A percentile compares a stretch with the other conserved stretches of the same genome.
Conservation (phyloP, 768 basidiomycete species). For the Strobilomyces dryophilus region DNA sequence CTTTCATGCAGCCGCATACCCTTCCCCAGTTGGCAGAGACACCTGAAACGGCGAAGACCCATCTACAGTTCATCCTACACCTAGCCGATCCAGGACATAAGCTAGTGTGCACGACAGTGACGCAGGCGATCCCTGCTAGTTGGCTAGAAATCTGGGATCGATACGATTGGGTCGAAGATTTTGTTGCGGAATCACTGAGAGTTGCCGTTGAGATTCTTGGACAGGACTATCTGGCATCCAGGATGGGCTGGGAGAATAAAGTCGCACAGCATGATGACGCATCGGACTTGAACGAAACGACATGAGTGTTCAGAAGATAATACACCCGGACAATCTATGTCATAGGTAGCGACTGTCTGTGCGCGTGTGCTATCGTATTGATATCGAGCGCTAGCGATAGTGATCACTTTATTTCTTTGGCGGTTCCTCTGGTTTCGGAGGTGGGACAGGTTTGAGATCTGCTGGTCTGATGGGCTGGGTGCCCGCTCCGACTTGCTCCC, state of each 20-base stretch:
- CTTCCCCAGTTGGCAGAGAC: conserved; percentile 33
- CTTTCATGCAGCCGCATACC: conserved; percentile 60
- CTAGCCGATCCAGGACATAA: conserved; percentile 77
- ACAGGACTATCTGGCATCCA: conserved; percentile 82
- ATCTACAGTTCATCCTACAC: conserved; percentile 62
- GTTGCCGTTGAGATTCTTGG: conserved; percentile 87
- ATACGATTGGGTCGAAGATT: conserved; percentile 95
- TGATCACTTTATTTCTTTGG: conserved; percentile 61
- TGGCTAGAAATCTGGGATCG: conserved; percentile 92
- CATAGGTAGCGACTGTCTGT: conserved; percentile 4
- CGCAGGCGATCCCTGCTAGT: conserved; percentile 75
- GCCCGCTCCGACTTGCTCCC: conserved; percentile 89
- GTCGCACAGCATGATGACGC: conserved; percentile 6
- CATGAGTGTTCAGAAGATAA: conserved; percentile 3
- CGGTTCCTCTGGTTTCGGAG: conserved; percentile 70
- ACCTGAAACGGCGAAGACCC: conserved; percentile 26
- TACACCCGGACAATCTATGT: conserved; percentile 5
- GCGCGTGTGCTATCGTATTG: conserved; percentile 12
- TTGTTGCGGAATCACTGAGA: conserved; percentile 81
- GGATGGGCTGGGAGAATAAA: conserved; percentile 77
- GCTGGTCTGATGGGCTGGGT: conserved; percentile 55
- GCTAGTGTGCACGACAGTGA: conserved; percentile 70
- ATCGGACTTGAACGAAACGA: conserved; percentile 2
- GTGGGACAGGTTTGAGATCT: conserved; percentile 71
- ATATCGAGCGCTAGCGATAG: conserved; percentile 1